Conservation (phyloP, 768 basidiomycete species). For the Vishniacozyma victoriae region DNA sequence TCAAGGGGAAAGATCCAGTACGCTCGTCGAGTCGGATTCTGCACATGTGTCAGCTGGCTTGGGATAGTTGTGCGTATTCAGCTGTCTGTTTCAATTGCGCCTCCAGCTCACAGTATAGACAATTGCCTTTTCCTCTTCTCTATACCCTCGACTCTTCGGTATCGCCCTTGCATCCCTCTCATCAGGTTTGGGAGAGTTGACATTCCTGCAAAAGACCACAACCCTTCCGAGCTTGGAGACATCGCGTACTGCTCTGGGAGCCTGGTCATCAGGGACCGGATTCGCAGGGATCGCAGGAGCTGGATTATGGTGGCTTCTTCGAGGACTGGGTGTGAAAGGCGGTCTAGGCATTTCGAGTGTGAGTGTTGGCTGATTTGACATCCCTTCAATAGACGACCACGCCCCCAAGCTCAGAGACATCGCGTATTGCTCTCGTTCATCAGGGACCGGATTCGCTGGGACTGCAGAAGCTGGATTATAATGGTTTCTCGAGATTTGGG, state of each 20-base stretch:
- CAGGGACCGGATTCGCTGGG: conserved; percentile 93
- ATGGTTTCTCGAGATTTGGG: conserved; percentile 89
- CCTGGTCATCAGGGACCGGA: conserved; percentile 90
- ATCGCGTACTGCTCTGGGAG: conserved; percentile 75
- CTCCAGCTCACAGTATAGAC: conserved; percentile 54
- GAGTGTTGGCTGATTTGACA: conserved; percentile 1
- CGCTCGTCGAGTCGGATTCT: conserved; percentile 63
- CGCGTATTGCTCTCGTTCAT: too few species aligned
- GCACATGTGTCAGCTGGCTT: conserved; percentile 64
- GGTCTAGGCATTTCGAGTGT: conserved; percentile 64
- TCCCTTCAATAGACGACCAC: neutral
- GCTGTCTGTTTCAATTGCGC: neutral
- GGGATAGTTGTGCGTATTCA: conserved; percentile 74
- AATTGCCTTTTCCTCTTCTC: conserved; percentile 63
- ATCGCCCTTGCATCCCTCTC: conserved; percentile 80
- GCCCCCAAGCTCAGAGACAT: too few species aligned
- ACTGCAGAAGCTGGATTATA: conserved; percentile 86
- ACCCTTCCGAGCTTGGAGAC: conserved; percentile 29
- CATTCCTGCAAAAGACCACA: conserved; percentile 81
- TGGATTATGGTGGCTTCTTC: conserved; percentile 87
- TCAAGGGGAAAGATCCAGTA: conserved; percentile 82
- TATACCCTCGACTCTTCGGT: conserved; percentile 68
- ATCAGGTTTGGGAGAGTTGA: conserved; percentile 87
- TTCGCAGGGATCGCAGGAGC: conserved; percentile 90
- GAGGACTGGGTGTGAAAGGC: conserved; percentile 70